These are phyloP conservation scores for Pseudotsuga menziesii DNA, from an alignment of 75 land plant genomes.

Conservation along the genomic window DNA sequence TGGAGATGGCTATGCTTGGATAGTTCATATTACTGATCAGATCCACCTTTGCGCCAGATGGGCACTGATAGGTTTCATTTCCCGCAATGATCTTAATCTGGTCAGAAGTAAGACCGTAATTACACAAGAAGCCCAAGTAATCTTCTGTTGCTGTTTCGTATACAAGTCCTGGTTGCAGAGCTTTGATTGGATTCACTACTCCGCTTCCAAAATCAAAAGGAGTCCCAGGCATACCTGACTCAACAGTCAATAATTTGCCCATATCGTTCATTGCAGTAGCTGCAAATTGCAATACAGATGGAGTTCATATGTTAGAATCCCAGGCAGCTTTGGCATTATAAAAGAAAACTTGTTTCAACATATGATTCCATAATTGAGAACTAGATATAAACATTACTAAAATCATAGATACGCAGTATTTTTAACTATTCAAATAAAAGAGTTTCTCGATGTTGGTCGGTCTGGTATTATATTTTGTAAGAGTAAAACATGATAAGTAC, in stretches of 20 bases:
- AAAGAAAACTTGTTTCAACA: background rate
- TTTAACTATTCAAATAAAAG: background rate
- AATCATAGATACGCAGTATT: background rate
- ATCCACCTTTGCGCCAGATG: too few relatives aligned
- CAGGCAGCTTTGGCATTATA: background rate
- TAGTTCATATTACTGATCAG: too few relatives aligned
- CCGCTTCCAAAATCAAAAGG: conserved; percentile 75
- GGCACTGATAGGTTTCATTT: conserved; percentile 31
- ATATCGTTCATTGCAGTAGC: conserved; percentile 51
- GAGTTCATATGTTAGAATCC: background rate
- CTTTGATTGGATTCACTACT: conserved; percentile 40
- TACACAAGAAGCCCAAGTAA: conserved; percentile 35
- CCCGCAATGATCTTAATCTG: conserved; percentile 26
- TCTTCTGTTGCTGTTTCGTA: conserved; percentile 46
- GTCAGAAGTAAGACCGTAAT: conserved; percentile 35
- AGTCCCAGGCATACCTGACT: conserved; percentile 31
- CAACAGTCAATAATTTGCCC: conserved; percentile 23
- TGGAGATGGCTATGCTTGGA: too few relatives aligned
- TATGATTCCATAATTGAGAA: background rate
- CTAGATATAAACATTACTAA: background rate
- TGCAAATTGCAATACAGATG: conserved; percentile 14
- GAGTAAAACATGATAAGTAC: conserved; percentile 3
- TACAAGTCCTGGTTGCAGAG: conserved; percentile 64
- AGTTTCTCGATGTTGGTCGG: background rate
- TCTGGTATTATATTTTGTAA: background rate